phyloP scores from a whole-genome alignment of 2,329 filamentous ascomycete genomes.

The Stachybotrys chartarum region DNA sequence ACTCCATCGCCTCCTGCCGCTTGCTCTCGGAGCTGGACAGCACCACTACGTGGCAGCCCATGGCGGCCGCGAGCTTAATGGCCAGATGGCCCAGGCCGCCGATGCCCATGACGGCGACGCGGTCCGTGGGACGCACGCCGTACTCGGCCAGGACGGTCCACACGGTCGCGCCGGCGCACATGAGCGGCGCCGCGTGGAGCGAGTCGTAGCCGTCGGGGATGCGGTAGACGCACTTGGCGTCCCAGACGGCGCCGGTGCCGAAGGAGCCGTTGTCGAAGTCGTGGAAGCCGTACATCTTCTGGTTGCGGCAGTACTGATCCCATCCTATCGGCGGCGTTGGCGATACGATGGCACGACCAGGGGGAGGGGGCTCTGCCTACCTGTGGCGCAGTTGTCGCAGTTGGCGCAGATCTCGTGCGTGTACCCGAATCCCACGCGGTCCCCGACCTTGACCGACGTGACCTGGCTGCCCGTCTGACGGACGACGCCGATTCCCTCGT shows the following conservation, averaged over 20 bases:
- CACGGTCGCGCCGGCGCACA: constrained; percentile 72
- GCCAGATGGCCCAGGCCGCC: constrained; percentile 61
- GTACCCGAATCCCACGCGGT: constrained; percentile 32
- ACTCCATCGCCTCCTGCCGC: constrained; percentile 27
- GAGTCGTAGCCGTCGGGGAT: constrained; percentile 63
- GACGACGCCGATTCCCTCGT: constrained; percentile 33
- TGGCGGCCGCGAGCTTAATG: constrained; percentile 58
- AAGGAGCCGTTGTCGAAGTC: constrained; percentile 37
- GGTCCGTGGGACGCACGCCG: constrained; percentile 59
- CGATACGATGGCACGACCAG: neutral
- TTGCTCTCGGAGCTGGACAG: constrained; percentile 57
- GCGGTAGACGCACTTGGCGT: constrained; percentile 18
- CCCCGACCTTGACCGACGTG: constrained; percentile 22
- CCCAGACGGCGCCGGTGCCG: constrained; percentile 33
- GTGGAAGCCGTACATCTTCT: constrained; percentile 23
- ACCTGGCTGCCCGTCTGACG: constrained; percentile 24
- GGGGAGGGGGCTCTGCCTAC: neutral
- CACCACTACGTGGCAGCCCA: constrained; percentile 58
- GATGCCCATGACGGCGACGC: constrained; percentile 63
- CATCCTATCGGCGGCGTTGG: constrained; percentile 16
- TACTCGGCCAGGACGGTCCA: constrained; percentile 68
- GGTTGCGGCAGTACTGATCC: constrained; percentile 26
- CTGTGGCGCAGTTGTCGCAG: constrained; percentile 26
- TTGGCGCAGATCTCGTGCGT: constrained; percentile 22
- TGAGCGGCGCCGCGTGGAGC: constrained; percentile 61